A percentile compares a stretch with the other conserved stretches of the same genome.
Evolutionary conservation across 306 rosid species (phyloP).

Genomic region (Quercus alba): DNA sequence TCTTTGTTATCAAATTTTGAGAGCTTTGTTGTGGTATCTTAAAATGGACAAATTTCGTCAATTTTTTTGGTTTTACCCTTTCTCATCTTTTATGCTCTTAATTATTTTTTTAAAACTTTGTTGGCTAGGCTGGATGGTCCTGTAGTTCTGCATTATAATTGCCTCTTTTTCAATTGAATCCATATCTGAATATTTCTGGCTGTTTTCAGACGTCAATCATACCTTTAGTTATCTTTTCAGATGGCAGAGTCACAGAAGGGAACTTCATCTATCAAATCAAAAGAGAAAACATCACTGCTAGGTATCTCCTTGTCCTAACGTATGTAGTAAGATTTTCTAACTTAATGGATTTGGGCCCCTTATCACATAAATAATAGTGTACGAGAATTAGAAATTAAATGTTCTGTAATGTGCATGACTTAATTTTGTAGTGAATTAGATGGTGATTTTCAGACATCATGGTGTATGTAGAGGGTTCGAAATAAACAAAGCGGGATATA

Average conservation of each 20-base stretch:
- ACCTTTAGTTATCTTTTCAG: slow-evolving; percentile 20
- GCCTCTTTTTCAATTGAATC: slow-evolving; percentile 12
- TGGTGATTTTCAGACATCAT: background rate
- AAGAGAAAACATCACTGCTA: slow-evolving; percentile 45
- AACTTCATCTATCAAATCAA: slow-evolving; percentile 43
- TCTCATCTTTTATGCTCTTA: background rate
- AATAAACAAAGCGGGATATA: background rate
- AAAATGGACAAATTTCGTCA: background rate
- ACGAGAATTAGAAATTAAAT: background rate
- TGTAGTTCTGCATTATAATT: slow-evolving; percentile 1
- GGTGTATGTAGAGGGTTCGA: background rate
- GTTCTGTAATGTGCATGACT: background rate
- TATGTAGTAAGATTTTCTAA: background rate
- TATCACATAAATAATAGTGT: background rate
- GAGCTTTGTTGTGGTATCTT: background rate
- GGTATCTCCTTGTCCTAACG: slow-evolving; percentile 45
- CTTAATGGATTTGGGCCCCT: slow-evolving; percentile 8
- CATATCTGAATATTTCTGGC: slow-evolving; percentile 11
- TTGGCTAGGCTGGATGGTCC: slow-evolving; percentile 5
- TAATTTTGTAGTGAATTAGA: background rate
- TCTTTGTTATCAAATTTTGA: background rate
- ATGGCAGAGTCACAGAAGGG: slow-evolving; percentile 70
- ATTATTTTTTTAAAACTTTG: background rate
- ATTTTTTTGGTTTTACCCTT: background rate
- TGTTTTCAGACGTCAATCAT: slow-evolving; percentile 18